Evolutionary conservation across 164 flowering plant genomes (phyloP), one percentile per base, ranked within the genome.

Genomic region (Sedum album): DNA sequence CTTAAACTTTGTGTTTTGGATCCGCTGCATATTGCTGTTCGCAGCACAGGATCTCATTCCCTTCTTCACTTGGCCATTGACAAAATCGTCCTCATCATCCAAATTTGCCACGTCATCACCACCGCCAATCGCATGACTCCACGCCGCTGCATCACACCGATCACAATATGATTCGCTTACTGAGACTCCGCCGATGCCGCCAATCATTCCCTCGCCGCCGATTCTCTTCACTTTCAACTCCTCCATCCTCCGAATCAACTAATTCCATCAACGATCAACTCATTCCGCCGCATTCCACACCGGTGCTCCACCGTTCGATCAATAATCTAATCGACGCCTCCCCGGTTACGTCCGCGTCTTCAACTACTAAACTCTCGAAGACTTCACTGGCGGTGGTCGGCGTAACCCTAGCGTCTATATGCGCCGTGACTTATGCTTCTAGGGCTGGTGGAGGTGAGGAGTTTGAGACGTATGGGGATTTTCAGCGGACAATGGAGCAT

Each of bases 281-380:
- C 25, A 60, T 57, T 46, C 79, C 73, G 53, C 78, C 72, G 3
- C 66, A 70, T 70, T 74, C 69, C 30, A 75, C 76, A 2, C 73
- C 78, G 41, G 68, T 73, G 21, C 71, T 74, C 51, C 79, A 66
- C 60, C 72, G 53, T 21, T 68, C 73, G 2, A 36, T 3, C 7
- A 35, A 17, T 9, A 28, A 46, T 55, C 48, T 72, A 51, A 65
- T 48, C 38, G 38, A 35, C 26, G 57, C 57, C 5, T 51, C 57
- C 6, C 4, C 46, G 46, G 1, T 13, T 1, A 1, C 46, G 10
- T 6, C 46, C 46, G 15, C 17, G 31, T 41, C 6, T 11, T 11
- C 46, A 11, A 41, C 14, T 13, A 7, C 2, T 41, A 41, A 41
- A 41, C 46, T 8, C 15, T 41, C 61, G 18, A 55, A 55, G 31